These are phyloP conservation scores for Pseudisothecium myosuroides DNA, from an alignment of 225 moss, liverwort and hornwort genomes.

Conservation along the genomic window DNA sequence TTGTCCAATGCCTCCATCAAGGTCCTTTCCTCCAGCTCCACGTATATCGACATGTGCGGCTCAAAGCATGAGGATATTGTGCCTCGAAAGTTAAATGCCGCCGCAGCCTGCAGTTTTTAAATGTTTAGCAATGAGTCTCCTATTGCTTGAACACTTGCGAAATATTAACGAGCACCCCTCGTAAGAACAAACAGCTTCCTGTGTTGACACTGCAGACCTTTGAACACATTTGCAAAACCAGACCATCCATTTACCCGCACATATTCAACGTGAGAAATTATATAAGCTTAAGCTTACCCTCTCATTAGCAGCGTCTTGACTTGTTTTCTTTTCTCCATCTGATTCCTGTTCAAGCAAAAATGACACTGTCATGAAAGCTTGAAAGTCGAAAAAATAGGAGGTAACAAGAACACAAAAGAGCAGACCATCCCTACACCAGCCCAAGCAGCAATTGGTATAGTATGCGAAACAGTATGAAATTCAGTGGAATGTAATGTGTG, in stretches of 20 bases:
- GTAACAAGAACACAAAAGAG: not conserved
- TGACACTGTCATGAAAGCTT: not conserved
- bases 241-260: not conserved
- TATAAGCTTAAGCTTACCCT: constrained; percentile 17
- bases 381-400: not conserved
- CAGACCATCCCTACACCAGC: not conserved
- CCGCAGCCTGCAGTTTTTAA: constrained; percentile 60
- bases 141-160: not conserved
- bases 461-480: not conserved
- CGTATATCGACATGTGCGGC: constrained; percentile 82
- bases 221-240: not conserved
- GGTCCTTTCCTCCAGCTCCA: constrained; percentile 96
- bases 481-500: not conserved
- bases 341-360: constrained; percentile 24
- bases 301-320: constrained; percentile 44
- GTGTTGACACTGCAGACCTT: not conserved
- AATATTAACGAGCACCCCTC: not conserved
- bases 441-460: not conserved
- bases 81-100: constrained; percentile 89
- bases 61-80: constrained; percentile 99
- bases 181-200: not conserved
- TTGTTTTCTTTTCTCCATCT: constrained; percentile 30
- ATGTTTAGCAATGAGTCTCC: not conserved
- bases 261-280: not conserved
- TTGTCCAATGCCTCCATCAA: constrained; percentile 92